Evolutionary conservation across 352 stramenopile genomes (phyloP).

Genomic region (Globisporangium emineosum): DNA sequence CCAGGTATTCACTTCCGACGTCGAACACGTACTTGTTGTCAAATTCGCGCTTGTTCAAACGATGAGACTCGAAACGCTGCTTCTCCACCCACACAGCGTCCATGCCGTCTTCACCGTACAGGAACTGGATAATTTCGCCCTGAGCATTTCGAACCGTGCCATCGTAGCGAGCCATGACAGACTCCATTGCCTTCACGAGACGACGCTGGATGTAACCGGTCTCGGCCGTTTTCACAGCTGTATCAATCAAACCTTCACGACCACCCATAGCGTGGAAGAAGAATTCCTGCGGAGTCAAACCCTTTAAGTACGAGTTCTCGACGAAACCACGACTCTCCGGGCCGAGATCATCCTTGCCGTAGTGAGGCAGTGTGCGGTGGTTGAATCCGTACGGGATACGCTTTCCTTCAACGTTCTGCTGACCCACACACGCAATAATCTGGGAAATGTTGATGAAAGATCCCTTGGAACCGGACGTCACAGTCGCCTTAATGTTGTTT

Average conservation of each 20-base stretch:
- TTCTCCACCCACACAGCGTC: conserved; percentile 99
- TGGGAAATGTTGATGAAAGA: conserved; percentile 99
- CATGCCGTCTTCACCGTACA: conserved; percentile 99
- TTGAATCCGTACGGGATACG: conserved; percentile 96
- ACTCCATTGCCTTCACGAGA: conserved; percentile 99
- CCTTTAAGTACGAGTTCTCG: conserved; percentile 99
- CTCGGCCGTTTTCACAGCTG: conserved; percentile 98
- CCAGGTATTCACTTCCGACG: conserved; percentile 91
- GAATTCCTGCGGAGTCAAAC: conserved; percentile 95
- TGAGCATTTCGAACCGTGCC: conserved; percentile 96
- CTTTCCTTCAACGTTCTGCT: conserved; percentile 98
- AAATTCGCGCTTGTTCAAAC: conserved; percentile 92
- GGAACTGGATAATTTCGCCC: conserved; percentile 85
- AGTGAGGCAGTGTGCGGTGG: conserved; percentile 95
- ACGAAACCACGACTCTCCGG: conserved; percentile 98
- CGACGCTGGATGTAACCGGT: conserved; percentile 99
- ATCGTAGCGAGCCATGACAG: conserved; percentile 98
- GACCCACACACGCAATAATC: conserved; percentile 99
- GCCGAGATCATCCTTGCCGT: conserved; percentile 96
- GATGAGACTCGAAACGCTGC: conserved; percentile 91
- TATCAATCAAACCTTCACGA: conserved; percentile 99
- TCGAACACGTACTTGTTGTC: conserved; percentile 93
- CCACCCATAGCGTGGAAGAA: conserved; percentile 99
- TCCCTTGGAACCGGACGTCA: conserved; percentile 98
- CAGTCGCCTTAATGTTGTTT: conserved; percentile 99